Evolutionary conservation across 805 yeast genomes (phyloP).

Genomic region (Starmerella vitae): DNA sequence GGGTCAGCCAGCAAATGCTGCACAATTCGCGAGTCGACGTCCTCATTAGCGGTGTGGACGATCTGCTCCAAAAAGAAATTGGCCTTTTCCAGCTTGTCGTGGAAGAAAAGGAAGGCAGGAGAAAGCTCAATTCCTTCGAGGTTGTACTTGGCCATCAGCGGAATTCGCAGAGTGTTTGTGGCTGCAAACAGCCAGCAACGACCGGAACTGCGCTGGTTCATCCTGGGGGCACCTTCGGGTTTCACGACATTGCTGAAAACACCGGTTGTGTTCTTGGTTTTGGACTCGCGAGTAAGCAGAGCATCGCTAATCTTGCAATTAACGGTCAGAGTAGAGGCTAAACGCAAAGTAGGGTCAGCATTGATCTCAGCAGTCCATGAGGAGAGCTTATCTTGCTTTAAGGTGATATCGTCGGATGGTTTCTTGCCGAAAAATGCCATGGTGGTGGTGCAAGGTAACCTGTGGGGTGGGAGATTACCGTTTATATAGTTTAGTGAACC

Average conservation of each 20-base stretch:
- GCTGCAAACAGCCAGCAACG: slow-evolving; percentile 87
- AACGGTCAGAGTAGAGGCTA: slow-evolving; percentile 26
- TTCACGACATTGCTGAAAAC: slow-evolving; percentile 34
- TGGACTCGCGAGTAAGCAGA: slow-evolving; percentile 23
- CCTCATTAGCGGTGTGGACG: slow-evolving; percentile 52
- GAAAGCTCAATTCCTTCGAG: slow-evolving; percentile 60
- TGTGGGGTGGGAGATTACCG: background rate
- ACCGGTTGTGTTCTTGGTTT: slow-evolving; percentile 20
- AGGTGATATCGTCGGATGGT: slow-evolving; percentile 8
- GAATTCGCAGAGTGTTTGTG: slow-evolving; percentile 54
- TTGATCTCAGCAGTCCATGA: slow-evolving; percentile 22
- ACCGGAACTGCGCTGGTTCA: slow-evolving; percentile 64
- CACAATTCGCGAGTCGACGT: slow-evolving; percentile 55
- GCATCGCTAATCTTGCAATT: slow-evolving; percentile 23
- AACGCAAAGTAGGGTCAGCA: slow-evolving; percentile 21
- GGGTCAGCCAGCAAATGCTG: slow-evolving; percentile 55
- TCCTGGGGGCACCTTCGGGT: slow-evolving; percentile 48
- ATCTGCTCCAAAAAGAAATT: slow-evolving; percentile 69
- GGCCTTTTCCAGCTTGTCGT: slow-evolving; percentile 75
- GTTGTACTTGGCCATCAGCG: slow-evolving; percentile 47
- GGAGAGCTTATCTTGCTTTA: slow-evolving; percentile 16
- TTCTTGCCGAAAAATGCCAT: slow-evolving; percentile 14
- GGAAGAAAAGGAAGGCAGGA: slow-evolving; percentile 67
- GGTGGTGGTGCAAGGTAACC: too few relatives aligned
- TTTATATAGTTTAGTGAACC: background rate